Evolutionary conservation across 148 eudicot genomes (phyloP), one percentile per base, ranked within the genome.

Genomic region (Heliamphora exappendiculata): DNA sequence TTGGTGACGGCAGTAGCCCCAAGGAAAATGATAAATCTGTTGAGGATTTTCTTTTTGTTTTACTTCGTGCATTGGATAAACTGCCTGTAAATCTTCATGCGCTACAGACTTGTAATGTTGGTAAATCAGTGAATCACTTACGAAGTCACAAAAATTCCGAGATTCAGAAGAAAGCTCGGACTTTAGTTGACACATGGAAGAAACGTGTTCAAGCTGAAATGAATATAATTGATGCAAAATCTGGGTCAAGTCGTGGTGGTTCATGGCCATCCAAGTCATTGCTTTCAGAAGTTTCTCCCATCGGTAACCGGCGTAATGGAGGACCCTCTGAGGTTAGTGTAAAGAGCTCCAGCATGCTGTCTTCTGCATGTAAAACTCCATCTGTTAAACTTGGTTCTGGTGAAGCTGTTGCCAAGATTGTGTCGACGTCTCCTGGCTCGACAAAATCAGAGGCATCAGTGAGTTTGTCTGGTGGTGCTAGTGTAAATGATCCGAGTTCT

Each of bases 151-250:
- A 85, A 75, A 96, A 93, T 67, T 69, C 85, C 2, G 99, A 96
- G 70, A 96, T 96, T 81, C 99, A 96, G 83, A 91, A 85, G 87
- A 96, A 93, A 83, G 93, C 99, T 5, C 84, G 94, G 81, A 84
- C 85, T 75, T 86, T 96, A 78, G 98, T 96, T 68, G 97, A 91
- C 82, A 93, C 91, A 49, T 96, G 99, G 99, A 96, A 96, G 85
- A 93, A 90, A 81, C 93, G 99, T 24, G 99, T 96, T 51, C 93
- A 93, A 86, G 94, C 90, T 62, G 99, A 96, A 81, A 89, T 96
- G 93, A 91, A 78, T 66, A 81, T 81, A 26, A 88, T 76, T 63
- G 99, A 96, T 76, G 49, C 88, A 42, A 91, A 88, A 80, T 67
- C 94, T 70, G 89, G 85, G 73, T 69, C 91, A 33, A 82, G 75